Percentiles rank a stretch among this genome's conserved stretches.
These are phyloP conservation scores for Leptodermis oblonga DNA, from an alignment of 257 asterid species.

Conservation along the genomic window DNA sequence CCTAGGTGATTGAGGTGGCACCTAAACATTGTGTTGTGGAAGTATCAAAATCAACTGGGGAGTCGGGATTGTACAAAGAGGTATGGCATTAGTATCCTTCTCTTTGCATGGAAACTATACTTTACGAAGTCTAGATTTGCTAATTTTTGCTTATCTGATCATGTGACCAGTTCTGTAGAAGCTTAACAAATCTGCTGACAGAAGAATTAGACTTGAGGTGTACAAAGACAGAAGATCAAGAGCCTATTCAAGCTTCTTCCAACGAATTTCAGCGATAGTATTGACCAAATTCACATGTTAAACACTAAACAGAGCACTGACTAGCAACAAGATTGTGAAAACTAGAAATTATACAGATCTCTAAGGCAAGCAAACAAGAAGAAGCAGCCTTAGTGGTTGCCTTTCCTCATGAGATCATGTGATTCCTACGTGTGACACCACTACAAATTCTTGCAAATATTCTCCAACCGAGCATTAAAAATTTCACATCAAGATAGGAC, in stretches of 20 bases:
- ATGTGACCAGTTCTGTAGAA: slow-evolving; percentile 27
- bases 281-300: background rate
- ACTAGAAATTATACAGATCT: background rate
- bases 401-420: background rate
- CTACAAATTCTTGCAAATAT: background rate
- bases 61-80: slow-evolving; percentile 25
- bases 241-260: background rate
- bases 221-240: slow-evolving; percentile 3
- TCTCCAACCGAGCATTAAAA: background rate
- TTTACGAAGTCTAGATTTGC: background rate
- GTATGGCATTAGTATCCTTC: slow-evolving; percentile 4
- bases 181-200: slow-evolving; percentile 25
- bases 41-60: slow-evolving; percentile 27
- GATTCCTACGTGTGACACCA: background rate
- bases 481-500: background rate
- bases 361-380: background rate
- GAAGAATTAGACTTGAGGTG: slow-evolving; percentile 10
- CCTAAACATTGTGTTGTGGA: slow-evolving; percentile 29
- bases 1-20: slow-evolving; percentile 28
- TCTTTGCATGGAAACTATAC: background rate
- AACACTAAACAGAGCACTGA: background rate
- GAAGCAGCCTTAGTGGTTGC: background rate
- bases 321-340: background rate
- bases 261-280: background rate
- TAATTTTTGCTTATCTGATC: background rate